phyloP scores from a whole-genome alignment of 2,329 filamentous ascomycete species.

The Talaromyces amestolkiae region DNA sequence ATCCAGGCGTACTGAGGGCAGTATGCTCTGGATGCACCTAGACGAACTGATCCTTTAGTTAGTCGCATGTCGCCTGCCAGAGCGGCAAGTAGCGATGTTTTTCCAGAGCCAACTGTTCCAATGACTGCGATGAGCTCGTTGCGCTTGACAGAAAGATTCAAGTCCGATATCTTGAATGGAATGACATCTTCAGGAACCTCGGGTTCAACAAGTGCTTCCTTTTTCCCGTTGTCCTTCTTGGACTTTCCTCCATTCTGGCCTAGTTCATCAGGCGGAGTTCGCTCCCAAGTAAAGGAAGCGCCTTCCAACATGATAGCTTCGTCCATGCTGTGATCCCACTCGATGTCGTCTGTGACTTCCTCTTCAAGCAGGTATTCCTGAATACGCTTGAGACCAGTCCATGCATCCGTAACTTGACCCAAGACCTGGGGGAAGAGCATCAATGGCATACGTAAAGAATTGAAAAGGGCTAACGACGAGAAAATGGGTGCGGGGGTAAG shows the following conservation, averaged over 20 bases:
- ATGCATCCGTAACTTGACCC: slow-evolving; percentile 85
- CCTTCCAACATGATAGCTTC: slow-evolving; percentile 65
- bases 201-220: slow-evolving; percentile 24
- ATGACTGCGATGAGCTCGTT: slow-evolving; percentile 61
- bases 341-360: slow-evolving; percentile 72
- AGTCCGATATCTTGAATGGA: slow-evolving; percentile 42
- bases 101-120: slow-evolving; percentile 69
- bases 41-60: slow-evolving; percentile 80
- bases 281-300: slow-evolving; percentile 87
- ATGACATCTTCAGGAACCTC: slow-evolving; percentile 23
- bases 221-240: slow-evolving; percentile 19
- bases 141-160: slow-evolving; percentile 36
- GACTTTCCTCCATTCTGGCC: slow-evolving; percentile 12
- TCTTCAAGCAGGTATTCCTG: slow-evolving; percentile 85
- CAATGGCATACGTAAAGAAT: slow-evolving; percentile 82
- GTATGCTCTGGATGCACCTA: slow-evolving; percentile 78
- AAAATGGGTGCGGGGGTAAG: slow-evolving; percentile 78
- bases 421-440: slow-evolving; percentile 86
- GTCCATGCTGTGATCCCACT: slow-evolving; percentile 53
- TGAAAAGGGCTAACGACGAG: slow-evolving; percentile 91
- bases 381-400: slow-evolving; percentile 78
- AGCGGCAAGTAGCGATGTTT: slow-evolving; percentile 83
- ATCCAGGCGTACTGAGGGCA: slow-evolving; percentile 99
- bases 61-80: slow-evolving; percentile 84
- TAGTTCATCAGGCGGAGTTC: slow-evolving; percentile 25